phyloP scores from a whole-genome alignment of 164 flowering plant species.

The Berberis thunbergii region DNA sequence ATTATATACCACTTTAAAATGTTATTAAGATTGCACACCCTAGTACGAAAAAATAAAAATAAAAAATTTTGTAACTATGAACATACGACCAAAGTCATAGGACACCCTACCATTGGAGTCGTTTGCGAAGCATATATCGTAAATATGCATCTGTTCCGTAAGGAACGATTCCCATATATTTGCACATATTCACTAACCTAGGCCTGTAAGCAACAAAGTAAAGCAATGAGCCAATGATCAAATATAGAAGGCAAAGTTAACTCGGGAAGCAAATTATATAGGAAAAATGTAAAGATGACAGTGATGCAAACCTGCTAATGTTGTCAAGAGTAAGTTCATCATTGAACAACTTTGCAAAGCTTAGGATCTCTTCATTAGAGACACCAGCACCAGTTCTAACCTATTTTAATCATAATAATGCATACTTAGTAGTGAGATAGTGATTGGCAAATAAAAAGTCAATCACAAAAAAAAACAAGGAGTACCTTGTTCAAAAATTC shows the following conservation, averaged over 20 bases:
- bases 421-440: not conserved
- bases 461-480: not conserved
- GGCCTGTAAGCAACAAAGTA: conserved; percentile 44
- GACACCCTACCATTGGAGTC: conserved; percentile 47
- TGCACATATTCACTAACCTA: conserved; percentile 88
- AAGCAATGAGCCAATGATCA: not conserved
- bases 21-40: no score
- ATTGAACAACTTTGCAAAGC: conserved; percentile 94
- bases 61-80: not conserved
- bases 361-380: conserved; percentile 85
- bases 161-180: conserved; percentile 88
- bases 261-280: not conserved
- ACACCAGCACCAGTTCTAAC: conserved; percentile 74
- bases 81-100: not conserved
- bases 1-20: no score
- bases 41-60: not conserved
- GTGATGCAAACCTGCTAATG: conserved; percentile 66
- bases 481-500: conserved; percentile 69
- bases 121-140: conserved; percentile 77
- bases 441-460: no score
- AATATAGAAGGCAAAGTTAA: not conserved
- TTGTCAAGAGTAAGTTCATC: conserved; percentile 97
- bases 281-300: not conserved
- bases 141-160: conserved; percentile 84
- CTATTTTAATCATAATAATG: conserved; percentile 23